Conservation (phyloP, 257 asterid genomes). For the Scutellaria minor region DNA sequence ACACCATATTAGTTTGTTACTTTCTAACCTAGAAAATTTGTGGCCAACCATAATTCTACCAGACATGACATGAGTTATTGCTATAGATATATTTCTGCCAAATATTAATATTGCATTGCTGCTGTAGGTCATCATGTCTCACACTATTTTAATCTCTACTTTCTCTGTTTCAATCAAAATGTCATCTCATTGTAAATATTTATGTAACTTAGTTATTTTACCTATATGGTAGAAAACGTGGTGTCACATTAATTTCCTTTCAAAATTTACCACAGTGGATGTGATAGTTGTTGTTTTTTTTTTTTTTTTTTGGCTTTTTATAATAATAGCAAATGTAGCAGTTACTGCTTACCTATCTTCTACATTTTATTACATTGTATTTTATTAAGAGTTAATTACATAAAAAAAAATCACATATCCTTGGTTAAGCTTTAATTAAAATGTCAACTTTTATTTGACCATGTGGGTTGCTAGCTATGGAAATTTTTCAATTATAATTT, state of each 20-base stretch:
- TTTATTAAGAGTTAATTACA: too few species aligned
- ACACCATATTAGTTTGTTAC: constrained; percentile 41
- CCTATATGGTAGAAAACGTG: too few species aligned
- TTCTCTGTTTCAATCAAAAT: background rate
- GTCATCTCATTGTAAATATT: background rate
- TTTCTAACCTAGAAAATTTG: constrained; percentile 18
- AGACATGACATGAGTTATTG: background rate
- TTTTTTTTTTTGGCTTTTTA: too few species aligned
- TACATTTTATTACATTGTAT: background rate
- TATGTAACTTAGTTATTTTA: too few species aligned
- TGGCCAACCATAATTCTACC: constrained; percentile 29
- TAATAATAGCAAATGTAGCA: background rate
- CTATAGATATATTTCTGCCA: constrained; percentile 7
- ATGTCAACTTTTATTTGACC: too few species aligned
- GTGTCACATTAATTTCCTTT: too few species aligned
- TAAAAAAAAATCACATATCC: too few species aligned
- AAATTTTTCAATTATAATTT: too few species aligned
- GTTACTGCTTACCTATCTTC: constrained; percentile 22
- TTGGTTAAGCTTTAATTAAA: too few species aligned
- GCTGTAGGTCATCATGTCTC: constrained; percentile 22
- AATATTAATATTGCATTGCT: constrained; percentile 21
- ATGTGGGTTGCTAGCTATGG: too few species aligned
- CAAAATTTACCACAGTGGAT: too few species aligned
- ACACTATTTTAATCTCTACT: background rate
- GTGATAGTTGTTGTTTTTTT: too few species aligned